phyloP scores from a whole-genome alignment of 148 eudicot genomes.

The Camellia granthamiana region DNA sequence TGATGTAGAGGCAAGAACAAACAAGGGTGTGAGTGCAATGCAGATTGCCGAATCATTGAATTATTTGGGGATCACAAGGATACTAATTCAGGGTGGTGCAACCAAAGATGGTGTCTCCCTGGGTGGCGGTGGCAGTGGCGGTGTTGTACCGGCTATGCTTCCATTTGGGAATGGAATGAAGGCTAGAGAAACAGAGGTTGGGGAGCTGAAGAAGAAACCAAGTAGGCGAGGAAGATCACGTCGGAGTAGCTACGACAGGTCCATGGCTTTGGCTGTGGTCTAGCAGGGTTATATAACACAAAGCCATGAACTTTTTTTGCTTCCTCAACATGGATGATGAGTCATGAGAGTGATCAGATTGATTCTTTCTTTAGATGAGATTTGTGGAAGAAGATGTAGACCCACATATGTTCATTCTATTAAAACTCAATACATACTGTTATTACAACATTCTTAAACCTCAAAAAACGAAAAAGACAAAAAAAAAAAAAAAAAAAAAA shows the following conservation, averaged over 20 bases:
- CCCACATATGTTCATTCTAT: background rate
- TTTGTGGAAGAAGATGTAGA: slow-evolving; percentile 7
- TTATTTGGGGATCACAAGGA: slow-evolving; percentile 41
- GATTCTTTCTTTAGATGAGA: background rate
- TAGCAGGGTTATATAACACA: background rate
- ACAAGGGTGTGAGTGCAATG: slow-evolving; percentile 36
- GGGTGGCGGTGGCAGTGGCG: background rate
- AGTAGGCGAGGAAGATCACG: slow-evolving; percentile 18
- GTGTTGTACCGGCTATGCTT: background rate
- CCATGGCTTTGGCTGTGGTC: slow-evolving; percentile 11
- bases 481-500: no score
- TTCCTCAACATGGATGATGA: background rate
- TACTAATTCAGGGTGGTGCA: slow-evolving; percentile 32
- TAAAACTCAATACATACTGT: background rate
- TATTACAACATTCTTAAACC: slow-evolving; percentile 8
- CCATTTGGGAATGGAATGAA: slow-evolving; percentile 12
- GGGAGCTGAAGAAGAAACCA: slow-evolving; percentile 18
- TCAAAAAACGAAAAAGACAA: background rate
- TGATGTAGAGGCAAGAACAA: slow-evolving; percentile 35
- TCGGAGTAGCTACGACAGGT: slow-evolving; percentile 22
- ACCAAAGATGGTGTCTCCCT: slow-evolving; percentile 14
- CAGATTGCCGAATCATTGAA: slow-evolving; percentile 41
- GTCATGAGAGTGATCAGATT: background rate
- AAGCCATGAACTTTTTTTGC: background rate
- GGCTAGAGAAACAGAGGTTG: background rate